Evolutionary conservation across 768 basidiomycete species (phyloP), one percentile per base, ranked within the genome.

Genomic region (Cubamyces lactineus): DNA sequence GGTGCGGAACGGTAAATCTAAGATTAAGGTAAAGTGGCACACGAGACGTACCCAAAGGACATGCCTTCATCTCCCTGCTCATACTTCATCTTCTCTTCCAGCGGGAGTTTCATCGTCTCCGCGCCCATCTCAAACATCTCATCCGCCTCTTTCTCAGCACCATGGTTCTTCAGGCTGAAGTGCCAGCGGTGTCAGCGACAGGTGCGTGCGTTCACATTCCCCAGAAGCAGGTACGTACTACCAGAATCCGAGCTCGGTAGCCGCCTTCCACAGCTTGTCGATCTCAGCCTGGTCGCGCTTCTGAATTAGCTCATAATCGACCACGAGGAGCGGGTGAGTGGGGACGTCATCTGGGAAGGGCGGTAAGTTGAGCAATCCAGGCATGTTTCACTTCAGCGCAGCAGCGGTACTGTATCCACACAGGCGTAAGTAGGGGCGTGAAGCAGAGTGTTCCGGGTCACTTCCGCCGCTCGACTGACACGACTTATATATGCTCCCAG

Each of bases 221-320:
- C 5, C 1, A 34, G 5, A 1, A 34, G 9, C 34, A 2, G 34
- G n/a, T 48, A 79, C 81, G 67, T 67, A 82, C 79, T 83, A 84
- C 79, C 82, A 84, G 70, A 84, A 84, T 1, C 83, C 83, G 15
- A 84, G 72, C 26, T 74, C 71, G 0, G 79, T 81, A 17, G 80
- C 79, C 0, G 82, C 82, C 23, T 78, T 68, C 79, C 79, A 83
- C 19, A 84, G 75, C 53, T 67, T 74, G 8, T 78, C 74, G 8
- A 78, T 69, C 68, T 82, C 83, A 2, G 57, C 58, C 12, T 67
- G n/a, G 38, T 80, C 74, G 1, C 77, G 69, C 0, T 67, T 66
- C 26, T 72, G 71, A 30, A 84, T 65, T 2, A 76, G 72, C 3
- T 64, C 68, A 53, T 73, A 82, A 67, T 84, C 82, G 53, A 84